Base-by-base conservation (phyloP, 169 alveolate species). In the Neospora caninum region DNA sequence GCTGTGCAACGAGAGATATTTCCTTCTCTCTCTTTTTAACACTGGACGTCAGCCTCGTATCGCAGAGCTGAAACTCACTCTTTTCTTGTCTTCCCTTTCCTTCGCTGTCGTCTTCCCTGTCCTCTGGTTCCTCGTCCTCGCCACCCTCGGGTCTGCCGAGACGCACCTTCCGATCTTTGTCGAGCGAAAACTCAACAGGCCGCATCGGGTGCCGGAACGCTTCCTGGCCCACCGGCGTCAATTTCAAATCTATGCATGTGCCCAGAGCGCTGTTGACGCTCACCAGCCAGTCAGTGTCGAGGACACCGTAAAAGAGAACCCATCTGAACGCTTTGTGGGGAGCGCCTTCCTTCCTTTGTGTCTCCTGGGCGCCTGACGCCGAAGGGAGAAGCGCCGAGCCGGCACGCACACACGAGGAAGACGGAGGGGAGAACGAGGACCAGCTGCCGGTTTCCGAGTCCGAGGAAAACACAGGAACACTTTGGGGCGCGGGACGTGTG, bases 121-220 rank as follows among this genome's bases (percentile, higher is more conserved):
- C 78, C 34, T 64, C 64, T 18, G 64, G 27, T 18, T 18, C 36
- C 78, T 20, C 36, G 34, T 20, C 78, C 34, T 29, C 31, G 20
- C 34, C 34, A 0, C 78, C 34, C 78, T n/a, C 10, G 78, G 78
- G 20, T 29, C 34, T 10, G 36, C 34, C n/a, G 67, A 36, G n/a
- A 29, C 6, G 9, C 64, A 42, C 31, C 41, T 41, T 22, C n/a
- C 64, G 67, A 25, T 64, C 78, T 64, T 29, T 82, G 88, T 29
- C 31, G 69, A 49, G 41, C 42, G 34, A 42, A n/a, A 86, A 38
- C 73, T n/a, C 42, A 18, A 86, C 25, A 41, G 91, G 91, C 42
- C 54, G 25, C 91, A 86, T 86, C 91, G 91, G 91, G 78, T 49
- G 70, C 91, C 54, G 91, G 73, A 38, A 27, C 36, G 78, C 91